phyloP scores from a whole-genome alignment of 257 asterid species.

The Solanum medicagineum region DNA sequence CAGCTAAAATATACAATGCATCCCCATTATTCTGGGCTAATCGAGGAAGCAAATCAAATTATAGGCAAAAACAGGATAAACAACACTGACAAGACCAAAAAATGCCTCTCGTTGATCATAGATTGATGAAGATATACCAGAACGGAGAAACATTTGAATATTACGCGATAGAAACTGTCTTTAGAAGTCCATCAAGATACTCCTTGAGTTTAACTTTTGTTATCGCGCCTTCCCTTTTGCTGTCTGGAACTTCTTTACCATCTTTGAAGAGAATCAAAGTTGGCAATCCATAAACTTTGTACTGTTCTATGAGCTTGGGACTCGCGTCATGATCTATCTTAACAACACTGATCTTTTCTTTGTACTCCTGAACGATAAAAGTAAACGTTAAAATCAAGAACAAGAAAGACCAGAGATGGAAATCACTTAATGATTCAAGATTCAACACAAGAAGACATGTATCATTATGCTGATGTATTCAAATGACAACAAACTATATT shows the following conservation, averaged over 20 bases:
- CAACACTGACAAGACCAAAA: neutral
- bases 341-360: slow-evolving; percentile 60
- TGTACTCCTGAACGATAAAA: slow-evolving; percentile 38
- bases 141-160: neutral
- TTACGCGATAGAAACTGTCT: slow-evolving; percentile 33
- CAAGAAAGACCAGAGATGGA: neutral
- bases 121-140: neutral
- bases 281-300: slow-evolving; percentile 85
- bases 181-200: slow-evolving; percentile 47
- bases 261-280: slow-evolving; percentile 58
- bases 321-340: slow-evolving; percentile 75
- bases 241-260: slow-evolving; percentile 59
- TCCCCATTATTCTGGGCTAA: neutral
- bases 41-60: neutral
- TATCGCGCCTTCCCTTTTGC: slow-evolving; percentile 87
- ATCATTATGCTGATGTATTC: neutral
- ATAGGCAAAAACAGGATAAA: neutral
- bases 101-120: neutral
- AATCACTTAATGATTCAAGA: neutral
- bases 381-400: neutral
- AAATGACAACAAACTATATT: neutral
- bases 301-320: slow-evolving; percentile 64
- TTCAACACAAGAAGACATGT: neutral
- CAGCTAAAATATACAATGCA: neutral
- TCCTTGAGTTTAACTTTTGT: slow-evolving; percentile 61